Evolutionary conservation across 768 basidiomycete genomes (phyloP), one percentile per base, ranked within the genome.

Genomic region (Erythrobasidium yunnanense): DNA sequence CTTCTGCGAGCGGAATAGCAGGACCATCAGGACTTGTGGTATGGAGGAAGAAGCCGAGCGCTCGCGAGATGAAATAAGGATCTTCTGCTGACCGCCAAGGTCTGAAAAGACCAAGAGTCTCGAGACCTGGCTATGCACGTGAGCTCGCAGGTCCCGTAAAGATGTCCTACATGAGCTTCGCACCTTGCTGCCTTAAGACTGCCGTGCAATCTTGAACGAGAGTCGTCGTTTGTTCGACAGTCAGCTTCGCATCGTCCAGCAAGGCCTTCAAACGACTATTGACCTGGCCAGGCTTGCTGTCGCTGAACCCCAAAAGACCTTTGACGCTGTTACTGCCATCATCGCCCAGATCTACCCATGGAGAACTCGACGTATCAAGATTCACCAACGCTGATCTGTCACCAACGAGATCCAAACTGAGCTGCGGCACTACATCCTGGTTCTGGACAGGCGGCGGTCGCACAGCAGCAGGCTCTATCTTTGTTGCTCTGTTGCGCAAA

Each of bases 71-170:
- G 32, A 22, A n/a, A 29, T 52, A 27, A 20, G 67, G 57, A 4
- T 22, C 22, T 42, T 68, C 63, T 13, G 60, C 63, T 6, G 55
- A 18, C 33, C 67, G 38, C 49, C 47, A 63, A 18, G 67, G 67
- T 35, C 67, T 29, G 49, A 68, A 65, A 32, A 68, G 25, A 6
- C 67, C 67, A 8, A 68, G 33, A 2, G 67, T 68, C 25, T 52
- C 58, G 15, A 52, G 47, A 3, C 67, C 62, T 52, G 29, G 27
- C 13, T 7, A 23, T 20, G 6, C 30, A 47, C n/a, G 87, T 89
- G 2, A 90, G 88, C 11, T 85, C n/a, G n/a, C n/a, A n/a, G n/a
- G n/a, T n/a, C n/a, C n/a, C n/a, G n/a, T n/a, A 79, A 1, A 92
- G 79, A 65, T 68, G 42, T 29, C 13, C 20, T 0, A 17, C 42